Base-by-base conservation (phyloP, 129 eudicot genomes). In the Gnaphalium uliginosum region DNA sequence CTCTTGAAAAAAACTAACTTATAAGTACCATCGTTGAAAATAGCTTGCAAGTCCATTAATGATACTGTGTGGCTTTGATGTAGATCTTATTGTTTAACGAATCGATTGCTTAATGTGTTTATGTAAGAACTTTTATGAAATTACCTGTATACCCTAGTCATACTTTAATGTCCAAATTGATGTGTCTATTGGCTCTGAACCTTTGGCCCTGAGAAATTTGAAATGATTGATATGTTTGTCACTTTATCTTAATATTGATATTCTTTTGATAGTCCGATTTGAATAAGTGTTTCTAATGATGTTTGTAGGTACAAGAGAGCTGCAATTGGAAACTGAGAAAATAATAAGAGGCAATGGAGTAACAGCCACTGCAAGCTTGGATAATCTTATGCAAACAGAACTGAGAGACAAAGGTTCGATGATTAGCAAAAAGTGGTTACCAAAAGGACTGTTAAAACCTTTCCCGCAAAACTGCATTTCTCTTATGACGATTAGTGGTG, bases 401-500 rank as follows among this genome's bases (percentile, higher is more conserved):
- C 86, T 94, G 53, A 84, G 86, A 69, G 82, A 76, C n/a, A 82
- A 87, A 72, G 92, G 85, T 66, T 85, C 93, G 21, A 83, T 86
- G 71, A 86, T 94, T 27, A 88, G 85, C 90, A 87, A 89, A 79
- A 85, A 89, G 61, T 81, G 93, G 81, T 77, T 94, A 71, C 90
- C 88, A 27, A 81, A 78, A 61, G 97, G 96, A 30, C 79, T 94
- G 68, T 41, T 83, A 53, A 94, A 94, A 69, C 93, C 96, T 24
- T 94, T 94, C 75, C 98, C 97, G 27, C 83, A 83, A 83, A 90
- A 94, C 79, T 90, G 97, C 83, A 89, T 94, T 61, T 85, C 98
- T 19, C 91, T 85, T 21, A 94, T 94, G 98, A 94, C 98, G 5
- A 91, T 92, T 37, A 90, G 91, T 77, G 98, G 98, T 68, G 98